phyloP scores from a whole-genome alignment of 176 grass and related monocot species.

The Hordeum marinum region DNA sequence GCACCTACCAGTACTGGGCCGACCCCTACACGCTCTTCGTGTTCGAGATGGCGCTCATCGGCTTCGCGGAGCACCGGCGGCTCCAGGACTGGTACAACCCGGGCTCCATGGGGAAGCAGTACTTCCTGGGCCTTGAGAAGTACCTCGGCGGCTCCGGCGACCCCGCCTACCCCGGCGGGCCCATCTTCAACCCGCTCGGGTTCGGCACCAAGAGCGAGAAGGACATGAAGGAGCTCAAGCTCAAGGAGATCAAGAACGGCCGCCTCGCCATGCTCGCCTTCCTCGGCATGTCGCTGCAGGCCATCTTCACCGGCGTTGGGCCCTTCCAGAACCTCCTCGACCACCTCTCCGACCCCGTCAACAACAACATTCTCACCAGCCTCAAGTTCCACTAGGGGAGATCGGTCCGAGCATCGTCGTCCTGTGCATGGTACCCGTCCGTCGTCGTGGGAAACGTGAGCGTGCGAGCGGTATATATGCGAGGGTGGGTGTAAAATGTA shows the following conservation, averaged over 20 bases:
- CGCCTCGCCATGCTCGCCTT: constrained; percentile 88
- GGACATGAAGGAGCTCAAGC: constrained; percentile 69
- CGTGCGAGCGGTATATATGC: background rate
- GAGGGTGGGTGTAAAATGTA: constrained; percentile 26
- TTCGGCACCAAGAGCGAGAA: constrained; percentile 73
- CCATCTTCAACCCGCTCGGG: constrained; percentile 86
- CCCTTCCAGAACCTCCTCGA: constrained; percentile 88
- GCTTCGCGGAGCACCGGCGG: constrained; percentile 96
- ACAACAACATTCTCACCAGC: constrained; percentile 96
- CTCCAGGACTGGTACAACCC: constrained; percentile 95
- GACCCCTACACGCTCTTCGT: constrained; percentile 97
- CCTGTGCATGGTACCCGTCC: background rate
- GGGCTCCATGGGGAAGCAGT: constrained; percentile 83
- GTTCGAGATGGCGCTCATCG: constrained; percentile 82
- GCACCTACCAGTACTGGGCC: constrained; percentile 92
- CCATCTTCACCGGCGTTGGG: constrained; percentile 62
- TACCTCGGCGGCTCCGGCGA: constrained; percentile 69
- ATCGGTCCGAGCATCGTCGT: background rate
- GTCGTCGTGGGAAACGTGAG: background rate
- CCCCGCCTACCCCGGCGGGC: constrained; percentile 71
- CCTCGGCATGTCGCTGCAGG: constrained; percentile 68
- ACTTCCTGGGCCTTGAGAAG: constrained; percentile 90
- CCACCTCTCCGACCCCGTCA: constrained; percentile 77
- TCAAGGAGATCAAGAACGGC: constrained; percentile 98
- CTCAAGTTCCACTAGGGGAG: constrained; percentile 86